Percentiles rank a stretch among this genome's conserved stretches.
Conservation (phyloP, 441 rosid genomes). For the Populus tomentosa region DNA sequence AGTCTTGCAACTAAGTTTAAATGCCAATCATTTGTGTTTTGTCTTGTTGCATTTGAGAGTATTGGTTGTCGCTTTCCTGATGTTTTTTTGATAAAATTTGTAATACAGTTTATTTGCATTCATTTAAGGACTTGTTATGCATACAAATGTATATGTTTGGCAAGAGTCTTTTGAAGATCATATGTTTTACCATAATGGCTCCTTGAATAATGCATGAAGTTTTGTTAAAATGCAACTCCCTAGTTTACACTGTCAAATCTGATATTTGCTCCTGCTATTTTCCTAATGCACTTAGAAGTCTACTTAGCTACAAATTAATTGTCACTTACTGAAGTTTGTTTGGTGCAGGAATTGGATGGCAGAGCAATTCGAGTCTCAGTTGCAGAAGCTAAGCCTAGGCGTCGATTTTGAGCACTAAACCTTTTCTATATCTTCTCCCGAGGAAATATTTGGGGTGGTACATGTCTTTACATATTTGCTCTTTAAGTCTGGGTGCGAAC, state of each 20-base stretch:
- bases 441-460: constrained; percentile 26
- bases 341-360: constrained; percentile 80
- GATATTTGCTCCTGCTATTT: background rate
- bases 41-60: background rate
- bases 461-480: background rate
- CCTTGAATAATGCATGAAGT: background rate
- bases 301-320: background rate
- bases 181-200: background rate
- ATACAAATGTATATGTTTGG: background rate
- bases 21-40: background rate
- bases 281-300: background rate
- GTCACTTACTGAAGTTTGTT: constrained; percentile 6
- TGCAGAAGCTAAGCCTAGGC: constrained; percentile 83
- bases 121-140: background rate
- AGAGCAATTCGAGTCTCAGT: constrained; percentile 79
- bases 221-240: background rate
- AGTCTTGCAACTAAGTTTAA: background rate
- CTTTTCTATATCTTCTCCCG: background rate
- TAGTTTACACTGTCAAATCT: background rate
- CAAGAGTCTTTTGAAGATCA: background rate
- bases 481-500: background rate
- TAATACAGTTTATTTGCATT: background rate
- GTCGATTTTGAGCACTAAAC: constrained; percentile 52
- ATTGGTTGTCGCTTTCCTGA: background rate
- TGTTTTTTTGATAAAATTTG: background rate